Percentiles rank a stretch among this genome's conserved stretches.
Evolutionary conservation across 2,329 filamentous ascomycete species (phyloP).

Genomic region (Xylaria sp.): DNA sequence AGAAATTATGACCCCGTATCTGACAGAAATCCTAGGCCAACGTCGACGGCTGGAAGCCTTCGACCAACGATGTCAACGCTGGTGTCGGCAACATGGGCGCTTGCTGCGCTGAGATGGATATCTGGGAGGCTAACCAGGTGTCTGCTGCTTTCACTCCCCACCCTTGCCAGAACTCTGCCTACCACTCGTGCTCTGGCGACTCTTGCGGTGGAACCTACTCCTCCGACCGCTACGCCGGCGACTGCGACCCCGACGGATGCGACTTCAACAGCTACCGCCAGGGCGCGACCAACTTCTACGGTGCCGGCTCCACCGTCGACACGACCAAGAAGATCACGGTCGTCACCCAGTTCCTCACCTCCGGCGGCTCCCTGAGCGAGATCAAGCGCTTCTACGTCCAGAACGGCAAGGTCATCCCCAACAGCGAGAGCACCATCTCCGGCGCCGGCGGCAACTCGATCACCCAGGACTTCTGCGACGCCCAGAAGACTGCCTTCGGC

Average conservation of each 20-base stretch:
- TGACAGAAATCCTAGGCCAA: slow-evolving; percentile 49
- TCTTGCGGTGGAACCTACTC: slow-evolving; percentile 60
- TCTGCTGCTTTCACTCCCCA: slow-evolving; percentile 69
- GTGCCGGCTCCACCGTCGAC: slow-evolving; percentile 63
- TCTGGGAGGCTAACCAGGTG: slow-evolving; percentile 71
- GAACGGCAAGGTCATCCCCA: slow-evolving; percentile 59
- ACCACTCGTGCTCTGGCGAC: slow-evolving; percentile 58
- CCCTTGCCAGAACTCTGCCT: slow-evolving; percentile 60
- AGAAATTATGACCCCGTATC: not conserved
- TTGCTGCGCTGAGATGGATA: slow-evolving; percentile 68
- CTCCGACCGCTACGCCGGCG: slow-evolving; percentile 62
- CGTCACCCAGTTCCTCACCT: slow-evolving; percentile 66
- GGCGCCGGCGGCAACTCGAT: slow-evolving; percentile 52
- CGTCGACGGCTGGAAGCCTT: slow-evolving; percentile 58
- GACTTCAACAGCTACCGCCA: slow-evolving; percentile 73
- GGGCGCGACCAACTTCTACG: slow-evolving; percentile 68
- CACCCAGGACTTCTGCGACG: slow-evolving; percentile 64
- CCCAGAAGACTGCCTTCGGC: slow-evolving; percentile 64
- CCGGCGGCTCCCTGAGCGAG: slow-evolving; percentile 59
- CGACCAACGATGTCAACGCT: slow-evolving; percentile 59
- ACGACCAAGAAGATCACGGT: slow-evolving; percentile 66
- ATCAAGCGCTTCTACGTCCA: slow-evolving; percentile 70
- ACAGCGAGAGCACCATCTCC: slow-evolving; percentile 50
- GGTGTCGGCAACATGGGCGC: slow-evolving; percentile 60
- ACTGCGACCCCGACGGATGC: slow-evolving; percentile 72